Evolutionary conservation across 208 protist species (phyloP).

Genomic region (Borovskyia barvae): DNA sequence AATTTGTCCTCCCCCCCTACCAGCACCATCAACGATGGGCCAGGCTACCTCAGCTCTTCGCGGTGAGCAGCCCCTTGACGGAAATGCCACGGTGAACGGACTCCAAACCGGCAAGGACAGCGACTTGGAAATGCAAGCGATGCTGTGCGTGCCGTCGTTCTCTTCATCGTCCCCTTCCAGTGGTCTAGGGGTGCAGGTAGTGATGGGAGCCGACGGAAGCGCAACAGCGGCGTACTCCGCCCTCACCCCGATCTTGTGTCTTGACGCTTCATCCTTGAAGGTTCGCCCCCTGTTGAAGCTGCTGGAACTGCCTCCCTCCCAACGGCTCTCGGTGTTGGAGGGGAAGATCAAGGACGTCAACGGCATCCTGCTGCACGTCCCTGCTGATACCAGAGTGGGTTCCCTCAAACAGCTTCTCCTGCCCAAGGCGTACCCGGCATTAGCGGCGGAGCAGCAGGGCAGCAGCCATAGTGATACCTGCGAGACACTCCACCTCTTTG

Average conservation of each 20-base stretch:
- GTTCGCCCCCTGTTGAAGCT: not conserved
- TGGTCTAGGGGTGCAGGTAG: too few relatives aligned
- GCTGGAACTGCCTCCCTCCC: slow-evolving; percentile 5
- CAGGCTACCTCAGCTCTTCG: too few relatives aligned
- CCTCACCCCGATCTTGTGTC: slow-evolving; percentile 21
- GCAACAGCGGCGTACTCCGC: too few relatives aligned
- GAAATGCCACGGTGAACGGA: too few relatives aligned
- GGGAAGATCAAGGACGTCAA: not conserved
- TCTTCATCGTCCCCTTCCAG: too few relatives aligned
- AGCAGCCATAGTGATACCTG: not conserved
- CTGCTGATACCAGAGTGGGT: slow-evolving; percentile 1
- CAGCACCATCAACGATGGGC: too few relatives aligned
- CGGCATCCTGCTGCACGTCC: slow-evolving; percentile 12
- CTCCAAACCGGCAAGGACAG: too few relatives aligned
- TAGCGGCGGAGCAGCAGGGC: not conserved
- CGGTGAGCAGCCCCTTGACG: too few relatives aligned
- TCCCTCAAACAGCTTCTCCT: slow-evolving; percentile 10
- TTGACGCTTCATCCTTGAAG: slow-evolving; percentile 9
- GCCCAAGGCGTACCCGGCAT: not conserved
- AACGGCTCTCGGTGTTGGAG: slow-evolving; percentile 4
- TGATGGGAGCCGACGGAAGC: too few relatives aligned
- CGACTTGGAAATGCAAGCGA: too few relatives aligned
- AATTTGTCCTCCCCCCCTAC: too few relatives aligned
- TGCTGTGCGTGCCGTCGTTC: too few relatives aligned
- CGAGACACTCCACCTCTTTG: slow-evolving; percentile 15